Conservation (phyloP, 2,329 filamentous ascomycete genomes). For the Immersiporthe knoxdaviesiana region DNA sequence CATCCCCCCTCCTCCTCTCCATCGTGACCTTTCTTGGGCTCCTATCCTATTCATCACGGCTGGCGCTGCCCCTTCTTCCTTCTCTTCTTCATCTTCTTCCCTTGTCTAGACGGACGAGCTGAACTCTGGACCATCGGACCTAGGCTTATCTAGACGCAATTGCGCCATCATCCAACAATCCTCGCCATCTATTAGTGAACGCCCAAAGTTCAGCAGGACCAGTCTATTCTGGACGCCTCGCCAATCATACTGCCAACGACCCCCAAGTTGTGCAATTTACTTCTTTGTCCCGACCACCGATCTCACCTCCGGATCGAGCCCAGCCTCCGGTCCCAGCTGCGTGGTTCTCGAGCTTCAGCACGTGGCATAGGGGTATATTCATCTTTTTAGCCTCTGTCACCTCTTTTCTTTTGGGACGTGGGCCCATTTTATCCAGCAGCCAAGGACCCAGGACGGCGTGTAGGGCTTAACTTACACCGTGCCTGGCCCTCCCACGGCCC, state of each 20-base stretch:
- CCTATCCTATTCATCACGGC: slow-evolving; percentile 3
- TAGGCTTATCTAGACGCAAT: slow-evolving; percentile 16
- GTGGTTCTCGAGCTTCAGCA: slow-evolving; percentile 22
- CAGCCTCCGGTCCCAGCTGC: slow-evolving; percentile 16
- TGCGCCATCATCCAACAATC: slow-evolving; percentile 28
- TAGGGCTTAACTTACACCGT: background rate
- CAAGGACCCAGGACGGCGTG: slow-evolving; percentile 4
- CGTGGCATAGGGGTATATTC: slow-evolving; percentile 16
- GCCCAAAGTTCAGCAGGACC: slow-evolving; percentile 11
- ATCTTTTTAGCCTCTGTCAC: slow-evolving; percentile 4
- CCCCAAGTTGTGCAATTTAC: slow-evolving; percentile 12
- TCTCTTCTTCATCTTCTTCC: background rate
- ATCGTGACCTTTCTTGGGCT: background rate
- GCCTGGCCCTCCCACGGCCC: slow-evolving; percentile 5
- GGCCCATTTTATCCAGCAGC: slow-evolving; percentile 1
- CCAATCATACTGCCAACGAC: slow-evolving; percentile 19
- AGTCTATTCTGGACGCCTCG: background rate
- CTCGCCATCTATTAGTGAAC: slow-evolving; percentile 25
- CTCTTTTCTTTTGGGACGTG: background rate
- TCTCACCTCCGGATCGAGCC: slow-evolving; percentile 15
- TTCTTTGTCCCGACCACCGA: slow-evolving; percentile 21
- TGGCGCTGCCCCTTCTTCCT: background rate
- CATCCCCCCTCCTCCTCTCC: too few relatives aligned
- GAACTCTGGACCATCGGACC: slow-evolving; percentile 1
- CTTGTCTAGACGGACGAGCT: slow-evolving; percentile 13